Conservation (phyloP, 2,329 filamentous ascomycete genomes). For the Aspergillus puulaauensis region DNA sequence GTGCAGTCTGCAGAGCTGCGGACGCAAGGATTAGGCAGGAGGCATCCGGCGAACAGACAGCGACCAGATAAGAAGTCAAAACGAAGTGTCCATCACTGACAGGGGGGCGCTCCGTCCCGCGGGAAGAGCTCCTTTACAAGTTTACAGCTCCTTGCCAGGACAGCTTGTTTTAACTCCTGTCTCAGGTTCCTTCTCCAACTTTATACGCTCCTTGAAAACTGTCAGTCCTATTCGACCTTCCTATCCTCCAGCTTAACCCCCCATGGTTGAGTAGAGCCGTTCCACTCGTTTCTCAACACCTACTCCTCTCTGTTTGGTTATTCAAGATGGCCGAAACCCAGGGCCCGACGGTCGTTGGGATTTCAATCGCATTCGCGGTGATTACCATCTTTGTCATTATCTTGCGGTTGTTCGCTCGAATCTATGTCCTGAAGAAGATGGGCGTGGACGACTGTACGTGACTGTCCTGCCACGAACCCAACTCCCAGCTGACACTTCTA, state of each 20-base stretch:
- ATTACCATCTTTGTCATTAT: conserved; percentile 39
- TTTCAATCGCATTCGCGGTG: conserved; percentile 39
- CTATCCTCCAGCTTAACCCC: background rate
- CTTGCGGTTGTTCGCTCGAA: conserved; percentile 41
- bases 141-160: background rate
- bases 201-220: too few species aligned
- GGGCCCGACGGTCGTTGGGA: conserved; percentile 33
- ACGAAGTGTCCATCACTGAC: background rate
- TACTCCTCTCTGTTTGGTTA: background rate
- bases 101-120: background rate
- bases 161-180: background rate
- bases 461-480: background rate
- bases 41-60: background rate
- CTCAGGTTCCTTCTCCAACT: too few species aligned
- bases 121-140: background rate
- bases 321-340: conserved; percentile 28
- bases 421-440: conserved; percentile 36
- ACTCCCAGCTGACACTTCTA: conserved; percentile 18
- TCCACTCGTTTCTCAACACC: background rate
- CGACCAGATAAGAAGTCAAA: background rate
- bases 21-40: background rate
- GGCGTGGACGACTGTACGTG: conserved; percentile 32
- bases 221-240: too few species aligned
- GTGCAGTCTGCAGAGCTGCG: background rate
- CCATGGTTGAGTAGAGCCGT: background rate